These are phyloP conservation scores for Globisporangium cederbergense DNA, from an alignment of 352 stramenopile genomes.

Conservation along the genomic window DNA sequence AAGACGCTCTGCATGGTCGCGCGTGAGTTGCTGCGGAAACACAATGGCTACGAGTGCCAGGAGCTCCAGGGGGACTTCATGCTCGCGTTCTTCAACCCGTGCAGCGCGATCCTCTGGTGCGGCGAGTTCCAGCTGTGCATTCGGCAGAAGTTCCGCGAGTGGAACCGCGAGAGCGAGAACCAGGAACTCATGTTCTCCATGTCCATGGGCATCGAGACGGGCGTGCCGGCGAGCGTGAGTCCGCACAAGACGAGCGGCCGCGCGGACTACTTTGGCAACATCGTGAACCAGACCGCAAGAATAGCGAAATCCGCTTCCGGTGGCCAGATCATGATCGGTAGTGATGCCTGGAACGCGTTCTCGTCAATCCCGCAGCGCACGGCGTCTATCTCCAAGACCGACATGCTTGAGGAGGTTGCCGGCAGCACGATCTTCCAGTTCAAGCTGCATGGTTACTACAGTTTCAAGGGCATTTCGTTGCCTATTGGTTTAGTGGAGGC, in stretches of 20 bases:
- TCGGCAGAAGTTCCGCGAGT: constrained; percentile 71
- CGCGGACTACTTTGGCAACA: constrained; percentile 88
- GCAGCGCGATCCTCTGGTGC: constrained; percentile 79
- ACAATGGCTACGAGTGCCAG: constrained; percentile 88
- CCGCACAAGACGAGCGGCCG: constrained; percentile 86
- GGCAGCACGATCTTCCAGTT: constrained; percentile 78
- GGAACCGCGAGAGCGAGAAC: constrained; percentile 70
- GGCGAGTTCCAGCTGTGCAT: constrained; percentile 83
- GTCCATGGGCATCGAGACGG: constrained; percentile 85
- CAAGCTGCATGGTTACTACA: constrained; percentile 79
- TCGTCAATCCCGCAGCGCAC: constrained; percentile 31
- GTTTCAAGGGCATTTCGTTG: constrained; percentile 83
- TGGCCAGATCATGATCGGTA: constrained; percentile 78
- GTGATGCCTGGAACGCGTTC: constrained; percentile 76
- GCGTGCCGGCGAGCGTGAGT: constrained; percentile 78
- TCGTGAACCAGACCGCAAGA: constrained; percentile 86
- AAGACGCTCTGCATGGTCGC: constrained; percentile 82
- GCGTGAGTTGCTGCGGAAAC: constrained; percentile 65
- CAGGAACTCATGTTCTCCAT: constrained; percentile 84
- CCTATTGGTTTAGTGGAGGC: constrained; percentile 79
- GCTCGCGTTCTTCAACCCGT: constrained; percentile 85
- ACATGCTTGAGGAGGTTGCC: constrained; percentile 41
- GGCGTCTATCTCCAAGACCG: constrained; percentile 32
- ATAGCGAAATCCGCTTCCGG: constrained; percentile 83
- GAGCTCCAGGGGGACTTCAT: constrained; percentile 88